Base-by-base conservation (phyloP, 768 basidiomycete genomes). In the Termitomyces titanicus region DNA sequence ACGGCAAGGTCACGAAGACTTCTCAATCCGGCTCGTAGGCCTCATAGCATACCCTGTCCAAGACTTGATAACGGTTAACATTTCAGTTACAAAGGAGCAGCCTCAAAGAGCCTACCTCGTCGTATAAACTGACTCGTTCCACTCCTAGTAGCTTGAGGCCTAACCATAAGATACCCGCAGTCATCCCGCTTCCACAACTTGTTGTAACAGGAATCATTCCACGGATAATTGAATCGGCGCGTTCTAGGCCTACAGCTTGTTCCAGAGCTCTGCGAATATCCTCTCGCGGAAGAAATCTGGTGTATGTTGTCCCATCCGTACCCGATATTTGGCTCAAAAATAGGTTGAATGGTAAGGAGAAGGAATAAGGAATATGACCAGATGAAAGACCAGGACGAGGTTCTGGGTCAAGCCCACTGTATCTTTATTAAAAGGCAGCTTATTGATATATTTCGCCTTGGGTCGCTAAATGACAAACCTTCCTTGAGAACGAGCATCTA, bases 121-220 rank as follows among this genome's bases (percentile, higher is more conserved):
- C 97, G 65, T 98, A 99, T 11, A 98, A 69, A n/a, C 80, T 81
- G 38, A 88, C 74, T 22, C 75, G 73, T 51, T 80, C 69, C 5
- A 82, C 81, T 13, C 84, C 85, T 44, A 94, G 63, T 35, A 89
- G 64, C 67, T 89, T 83, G 58, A 97, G 75, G n/a, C 92, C 94
- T 55, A 98, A 77, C 95, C 97, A 98, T 6, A 98, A 77, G 13
- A 98, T 77, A 3, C 83, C 92, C 11, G 96, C 96, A n/a, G 95
- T 97, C 96, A 99, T 98, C 42, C 96, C 96, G 66, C 92, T 96
- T 48, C 96, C 96, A 73, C 96, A 99, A 55, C 79, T 88, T 12
- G 89, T 83, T 5, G 86, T 79, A 29, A 95, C 82, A 20, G 75
- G 66, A 49, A 79, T 75, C 57, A 83, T 71, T 17, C 89, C 90